A percentile compares a stretch with the other conserved stretches of the same genome.
Evolutionary conservation across 768 basidiomycete genomes (phyloP).

Genomic region (Agaricus blazei): DNA sequence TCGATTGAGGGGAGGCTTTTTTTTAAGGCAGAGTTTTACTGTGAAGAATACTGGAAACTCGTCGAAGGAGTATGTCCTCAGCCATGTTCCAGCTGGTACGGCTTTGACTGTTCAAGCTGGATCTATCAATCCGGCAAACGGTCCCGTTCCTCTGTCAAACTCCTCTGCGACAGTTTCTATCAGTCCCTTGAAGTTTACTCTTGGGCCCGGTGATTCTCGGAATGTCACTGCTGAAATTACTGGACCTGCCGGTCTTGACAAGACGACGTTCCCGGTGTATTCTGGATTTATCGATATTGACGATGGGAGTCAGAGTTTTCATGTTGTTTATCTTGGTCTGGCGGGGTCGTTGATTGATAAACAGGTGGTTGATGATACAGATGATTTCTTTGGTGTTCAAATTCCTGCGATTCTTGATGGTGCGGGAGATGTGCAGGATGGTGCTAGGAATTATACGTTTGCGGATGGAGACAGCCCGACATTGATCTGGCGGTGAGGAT

Average conservation of each 20-base stretch:
- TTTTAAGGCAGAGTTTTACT: slow-evolving; percentile 35
- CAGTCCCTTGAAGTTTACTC: slow-evolving; percentile 35
- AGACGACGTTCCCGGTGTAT: slow-evolving; percentile 47
- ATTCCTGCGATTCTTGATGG: slow-evolving; percentile 37
- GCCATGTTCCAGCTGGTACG: slow-evolving; percentile 55
- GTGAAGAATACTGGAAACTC: slow-evolving; percentile 41
- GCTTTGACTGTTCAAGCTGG: slow-evolving; percentile 41
- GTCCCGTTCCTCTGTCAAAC: slow-evolving; percentile 43
- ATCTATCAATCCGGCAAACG: slow-evolving; percentile 27
- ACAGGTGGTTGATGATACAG: slow-evolving; percentile 45
- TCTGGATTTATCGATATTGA: slow-evolving; percentile 48
- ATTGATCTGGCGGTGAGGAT: slow-evolving; percentile 28
- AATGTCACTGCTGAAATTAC: slow-evolving; percentile 37
- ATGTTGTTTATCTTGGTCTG: slow-evolving; percentile 41
- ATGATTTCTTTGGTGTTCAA: slow-evolving; percentile 35
- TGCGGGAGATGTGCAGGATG: slow-evolving; percentile 30
- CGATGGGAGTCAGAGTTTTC: slow-evolving; percentile 27
- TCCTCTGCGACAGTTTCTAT: slow-evolving; percentile 41
- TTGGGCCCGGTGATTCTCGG: slow-evolving; percentile 33
- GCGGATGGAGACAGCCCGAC: slow-evolving; percentile 32
- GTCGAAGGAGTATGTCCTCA: slow-evolving; percentile 39
- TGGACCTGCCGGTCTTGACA: slow-evolving; percentile 36
- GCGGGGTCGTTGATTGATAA: slow-evolving; percentile 35
- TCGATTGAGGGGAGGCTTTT: neutral
- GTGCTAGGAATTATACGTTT: slow-evolving; percentile 41